Percentiles rank a stretch among this genome's conserved stretches.
phyloP scores from a whole-genome alignment of 805 yeast species.

The Metschnikowia hibisci region DNA sequence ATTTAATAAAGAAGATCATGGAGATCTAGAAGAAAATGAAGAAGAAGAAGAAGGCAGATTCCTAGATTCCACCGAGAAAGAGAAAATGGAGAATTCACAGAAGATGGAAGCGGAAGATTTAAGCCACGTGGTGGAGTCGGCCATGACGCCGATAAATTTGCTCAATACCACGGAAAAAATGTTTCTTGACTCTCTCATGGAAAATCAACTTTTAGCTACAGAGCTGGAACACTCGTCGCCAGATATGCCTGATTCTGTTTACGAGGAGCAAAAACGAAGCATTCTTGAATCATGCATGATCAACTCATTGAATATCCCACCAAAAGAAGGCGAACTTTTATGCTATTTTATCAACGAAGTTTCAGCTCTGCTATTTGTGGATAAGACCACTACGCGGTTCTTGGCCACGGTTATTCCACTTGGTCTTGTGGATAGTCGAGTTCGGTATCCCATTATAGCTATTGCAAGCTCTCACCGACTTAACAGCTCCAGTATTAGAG shows the following conservation, averaged over 20 bases:
- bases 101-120: too few relatives aligned
- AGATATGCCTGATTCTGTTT: slow-evolving; percentile 5
- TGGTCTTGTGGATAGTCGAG: slow-evolving; percentile 14
- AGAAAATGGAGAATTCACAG: too few relatives aligned
- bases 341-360: slow-evolving; percentile 23
- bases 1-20: too few relatives aligned
- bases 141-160: too few relatives aligned
- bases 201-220: neutral
- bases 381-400: slow-evolving; percentile 22
- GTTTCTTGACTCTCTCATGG: slow-evolving; percentile 16
- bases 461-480: slow-evolving; percentile 25
- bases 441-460: slow-evolving; percentile 23
- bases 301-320: slow-evolving; percentile 5
- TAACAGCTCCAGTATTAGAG: slow-evolving; percentile 2
- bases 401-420: slow-evolving; percentile 22
- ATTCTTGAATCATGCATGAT: slow-evolving; percentile 10
- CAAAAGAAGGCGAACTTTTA: slow-evolving; percentile 12
- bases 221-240: neutral
- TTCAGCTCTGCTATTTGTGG: slow-evolving; percentile 22
- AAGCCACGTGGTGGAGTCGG: too few relatives aligned
- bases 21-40: too few relatives aligned
- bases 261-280: slow-evolving; percentile 12
- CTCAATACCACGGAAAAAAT: slow-evolving; percentile 18
- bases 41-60: too few relatives aligned
- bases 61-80: too few relatives aligned